A percentile compares a stretch with the other conserved stretches of the same genome.
Conservation (phyloP, 2,329 filamentous ascomycete species). For the Cladophialophora bantiana region DNA sequence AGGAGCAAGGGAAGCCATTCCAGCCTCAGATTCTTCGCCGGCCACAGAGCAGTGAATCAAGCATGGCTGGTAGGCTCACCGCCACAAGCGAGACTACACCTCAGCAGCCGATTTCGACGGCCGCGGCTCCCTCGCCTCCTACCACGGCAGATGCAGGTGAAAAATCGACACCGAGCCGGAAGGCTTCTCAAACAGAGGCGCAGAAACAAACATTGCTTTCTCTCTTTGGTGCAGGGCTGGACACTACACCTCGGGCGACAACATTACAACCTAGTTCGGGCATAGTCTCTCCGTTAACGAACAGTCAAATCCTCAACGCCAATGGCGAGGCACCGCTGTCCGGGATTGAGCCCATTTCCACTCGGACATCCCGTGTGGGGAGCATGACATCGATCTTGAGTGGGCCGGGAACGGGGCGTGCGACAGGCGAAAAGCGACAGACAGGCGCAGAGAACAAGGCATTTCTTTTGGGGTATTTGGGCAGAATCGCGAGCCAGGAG, state of each 20-base stretch:
- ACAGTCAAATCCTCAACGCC: constrained; percentile 33
- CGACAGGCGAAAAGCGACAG: constrained; percentile 58
- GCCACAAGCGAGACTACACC: constrained; percentile 29
- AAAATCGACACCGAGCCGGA: constrained; percentile 29
- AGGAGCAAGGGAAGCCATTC: constrained; percentile 52
- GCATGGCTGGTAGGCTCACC: constrained; percentile 23
- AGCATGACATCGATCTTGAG: constrained; percentile 38
- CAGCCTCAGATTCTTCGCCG: constrained; percentile 63
- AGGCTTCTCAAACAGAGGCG: constrained; percentile 40
- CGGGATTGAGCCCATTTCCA: constrained; percentile 40
- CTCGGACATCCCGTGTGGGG: constrained; percentile 37
- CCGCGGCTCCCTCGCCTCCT: constrained; percentile 15
- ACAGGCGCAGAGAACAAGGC: constrained; percentile 73
- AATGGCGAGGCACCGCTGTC: constrained; percentile 36
- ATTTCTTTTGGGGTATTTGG: constrained; percentile 78
- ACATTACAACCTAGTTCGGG: constrained; percentile 24
- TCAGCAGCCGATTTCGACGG: constrained; percentile 3
- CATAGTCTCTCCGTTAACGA: constrained; percentile 35
- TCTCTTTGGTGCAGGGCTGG: constrained; percentile 63
- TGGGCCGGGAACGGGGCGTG: constrained; percentile 44
- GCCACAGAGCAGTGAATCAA: constrained; percentile 49
- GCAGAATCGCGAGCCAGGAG: constrained; percentile 47
- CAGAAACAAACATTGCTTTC: constrained; percentile 62
- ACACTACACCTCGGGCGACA: constrained; percentile 22
- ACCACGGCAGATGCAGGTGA: background rate